Evolutionary conservation across 768 basidiomycete species (phyloP).

Genomic region (Boletus rubroflammeus): DNA sequence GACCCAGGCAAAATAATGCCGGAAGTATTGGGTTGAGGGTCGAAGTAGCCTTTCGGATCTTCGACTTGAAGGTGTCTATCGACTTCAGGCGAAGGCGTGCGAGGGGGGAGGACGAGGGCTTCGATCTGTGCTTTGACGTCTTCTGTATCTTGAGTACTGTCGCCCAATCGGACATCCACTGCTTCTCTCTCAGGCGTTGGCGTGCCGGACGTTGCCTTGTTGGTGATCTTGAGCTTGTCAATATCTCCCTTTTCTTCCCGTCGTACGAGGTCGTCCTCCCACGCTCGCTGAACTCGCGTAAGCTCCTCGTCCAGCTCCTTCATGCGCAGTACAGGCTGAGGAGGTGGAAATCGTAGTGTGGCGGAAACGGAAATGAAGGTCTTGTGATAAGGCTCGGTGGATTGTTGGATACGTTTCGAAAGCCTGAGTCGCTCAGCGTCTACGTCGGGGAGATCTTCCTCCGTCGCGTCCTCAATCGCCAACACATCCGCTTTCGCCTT

Average conservation of each 20-base stretch:
- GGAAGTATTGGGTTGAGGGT: slow-evolving; percentile 31
- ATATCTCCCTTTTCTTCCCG: slow-evolving; percentile 60
- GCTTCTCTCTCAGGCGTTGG: slow-evolving; percentile 29
- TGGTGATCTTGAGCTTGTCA: slow-evolving; percentile 11
- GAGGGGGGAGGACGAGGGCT: slow-evolving; percentile 37
- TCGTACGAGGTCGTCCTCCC: slow-evolving; percentile 84
- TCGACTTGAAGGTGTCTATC: slow-evolving; percentile 26
- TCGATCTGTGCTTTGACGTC: slow-evolving; percentile 72
- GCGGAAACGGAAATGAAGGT: slow-evolving; percentile 95
- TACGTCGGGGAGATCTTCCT: slow-evolving; percentile 58
- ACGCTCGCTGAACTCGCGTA: slow-evolving; percentile 62
- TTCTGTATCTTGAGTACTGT: slow-evolving; percentile 32
- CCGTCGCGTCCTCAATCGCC: slow-evolving; percentile 30
- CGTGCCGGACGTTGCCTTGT: slow-evolving; percentile 23
- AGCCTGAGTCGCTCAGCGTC: slow-evolving; percentile 68
- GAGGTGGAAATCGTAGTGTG: slow-evolving; percentile 87
- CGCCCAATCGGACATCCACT: slow-evolving; percentile 1
- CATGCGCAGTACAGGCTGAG: slow-evolving; percentile 84
- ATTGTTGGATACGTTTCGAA: slow-evolving; percentile 73
- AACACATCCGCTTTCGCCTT: slow-evolving; percentile 7
- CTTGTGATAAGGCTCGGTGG: slow-evolving; percentile 76
- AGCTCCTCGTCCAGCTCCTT: slow-evolving; percentile 81
- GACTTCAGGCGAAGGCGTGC: slow-evolving; percentile 38
- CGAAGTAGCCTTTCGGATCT: slow-evolving; percentile 43
- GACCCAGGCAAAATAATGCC: slow-evolving; percentile 30